Percentiles rank a stretch among this genome's conserved stretches.
phyloP scores from a whole-genome alignment of 805 yeast genomes.

The Candida nemodendra region DNA sequence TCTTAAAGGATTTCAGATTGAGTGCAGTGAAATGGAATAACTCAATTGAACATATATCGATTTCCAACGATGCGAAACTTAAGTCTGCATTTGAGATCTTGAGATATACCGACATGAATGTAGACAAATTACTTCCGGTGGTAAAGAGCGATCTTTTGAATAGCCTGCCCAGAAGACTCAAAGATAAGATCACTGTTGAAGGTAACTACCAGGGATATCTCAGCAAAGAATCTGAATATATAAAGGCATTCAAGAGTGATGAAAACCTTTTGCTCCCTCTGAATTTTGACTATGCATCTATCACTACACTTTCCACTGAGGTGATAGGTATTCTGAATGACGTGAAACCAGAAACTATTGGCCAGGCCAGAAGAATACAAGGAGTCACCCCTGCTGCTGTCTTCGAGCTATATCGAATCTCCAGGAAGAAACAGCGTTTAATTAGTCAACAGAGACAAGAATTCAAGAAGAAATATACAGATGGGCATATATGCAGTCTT shows the following conservation, averaged over 20 bases:
- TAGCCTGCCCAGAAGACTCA: slow-evolving; percentile 43
- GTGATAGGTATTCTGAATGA: slow-evolving; percentile 65
- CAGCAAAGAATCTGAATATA: slow-evolving; percentile 64
- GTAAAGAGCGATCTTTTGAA: slow-evolving; percentile 26
- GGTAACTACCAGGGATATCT: slow-evolving; percentile 82
- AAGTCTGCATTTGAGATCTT: slow-evolving; percentile 72
- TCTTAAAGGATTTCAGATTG: slow-evolving; percentile 43
- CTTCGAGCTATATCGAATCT: slow-evolving; percentile 68
- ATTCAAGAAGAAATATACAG: background rate
- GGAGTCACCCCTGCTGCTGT: slow-evolving; percentile 95
- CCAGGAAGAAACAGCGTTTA: slow-evolving; percentile 32
- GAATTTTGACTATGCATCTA: slow-evolving; percentile 56
- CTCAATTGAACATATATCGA: slow-evolving; percentile 41
- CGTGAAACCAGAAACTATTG: slow-evolving; percentile 84
- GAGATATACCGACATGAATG: slow-evolving; percentile 46
- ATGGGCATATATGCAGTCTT: too few species aligned
- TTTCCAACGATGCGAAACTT: slow-evolving; percentile 52
- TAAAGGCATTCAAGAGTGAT: slow-evolving; percentile 80
- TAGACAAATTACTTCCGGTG: slow-evolving; percentile 37
- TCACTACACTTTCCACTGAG: slow-evolving; percentile 73
- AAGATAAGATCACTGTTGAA: slow-evolving; percentile 67
- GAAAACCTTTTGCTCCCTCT: slow-evolving; percentile 72
- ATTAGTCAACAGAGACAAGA: background rate
- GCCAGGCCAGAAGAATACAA: slow-evolving; percentile 92
- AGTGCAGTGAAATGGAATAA: slow-evolving; percentile 67